Evolutionary conservation across 108 stramenopile genomes (phyloP), one percentile per base, ranked within the genome.

Genomic region (Conticribra weissflogii): DNA sequence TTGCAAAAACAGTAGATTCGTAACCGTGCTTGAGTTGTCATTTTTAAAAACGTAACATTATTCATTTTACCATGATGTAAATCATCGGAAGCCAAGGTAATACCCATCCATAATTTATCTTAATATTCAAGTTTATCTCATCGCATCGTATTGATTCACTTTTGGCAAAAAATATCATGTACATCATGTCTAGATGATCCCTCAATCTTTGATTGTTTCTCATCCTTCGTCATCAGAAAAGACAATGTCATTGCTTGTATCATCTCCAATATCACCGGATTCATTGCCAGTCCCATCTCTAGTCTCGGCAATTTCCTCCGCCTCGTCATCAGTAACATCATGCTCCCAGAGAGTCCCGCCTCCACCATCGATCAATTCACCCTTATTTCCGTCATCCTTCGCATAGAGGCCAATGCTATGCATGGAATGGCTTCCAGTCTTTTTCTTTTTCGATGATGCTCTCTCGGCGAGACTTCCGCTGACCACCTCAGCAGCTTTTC

Each of bases 391-490:
- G 66, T 95, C 94, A 63, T 92, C 86, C 54, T 88, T 91, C 0
- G 90, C 48, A 63, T 95, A 95, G 27, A 95, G 72, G n/a, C 94
- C 94, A 30, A 91, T 84, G 48, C 87, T 88, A 50, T 95, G 94
- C 94, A 95, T 95, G 12, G 91, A 88, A 54, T 95, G 91, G 52
- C 87, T 90, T 0, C 94, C 94, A 25, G 82, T 87, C 54, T 81
- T 87, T 50, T 83, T 89, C 30, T 77, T 72, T 54, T 84, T 73
- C 28, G 79, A 62, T 3, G 84, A 72, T 21, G 85, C 86, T 56
- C 93, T 76, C 48, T 91, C 86, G 22, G 79, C 80, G 17, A 95
- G 72, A 31, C 68, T 80, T 54, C 59, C 66, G 27, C 46, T 77
- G 32, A 53, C 49, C 34, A 66, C 22, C 29, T 28, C 62, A 33